Percentiles rank a stretch among this genome's conserved stretches.
Evolutionary conservation across 495 filamentous ascomycete genomes (phyloP).

Genomic region (Alectoria sarmentosa): DNA sequence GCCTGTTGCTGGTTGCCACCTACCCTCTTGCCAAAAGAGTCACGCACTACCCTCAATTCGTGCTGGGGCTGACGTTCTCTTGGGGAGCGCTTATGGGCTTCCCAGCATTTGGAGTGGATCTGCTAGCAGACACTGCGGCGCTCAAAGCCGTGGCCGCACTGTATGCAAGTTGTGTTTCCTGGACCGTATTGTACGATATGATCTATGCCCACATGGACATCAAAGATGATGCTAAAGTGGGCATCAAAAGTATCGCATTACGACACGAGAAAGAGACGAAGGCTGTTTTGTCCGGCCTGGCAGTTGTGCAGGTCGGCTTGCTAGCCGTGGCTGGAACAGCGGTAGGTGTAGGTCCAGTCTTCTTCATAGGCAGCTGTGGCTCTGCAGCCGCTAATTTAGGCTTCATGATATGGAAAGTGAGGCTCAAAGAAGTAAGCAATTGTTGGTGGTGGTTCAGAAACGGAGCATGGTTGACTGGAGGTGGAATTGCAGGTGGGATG

Average conservation of each 20-base stretch:
- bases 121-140: constrained; percentile 58
- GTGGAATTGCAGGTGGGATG: constrained; percentile 56
- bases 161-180: constrained; percentile 81
- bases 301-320: constrained; percentile 67
- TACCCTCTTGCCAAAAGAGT: constrained; percentile 93
- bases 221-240: constrained; percentile 83
- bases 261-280: constrained; percentile 87
- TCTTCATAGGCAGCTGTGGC: constrained; percentile 79
- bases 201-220: constrained; percentile 99
- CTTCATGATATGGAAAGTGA: constrained; percentile 84
- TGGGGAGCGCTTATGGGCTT: constrained; percentile 98
- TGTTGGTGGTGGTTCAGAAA: constrained; percentile 98
- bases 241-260: constrained; percentile 92
- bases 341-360: constrained; percentile 72
- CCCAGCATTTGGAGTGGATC: constrained; percentile 79
- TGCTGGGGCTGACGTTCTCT: constrained; percentile 87
- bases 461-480: constrained; percentile 62
- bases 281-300: constrained; percentile 68
- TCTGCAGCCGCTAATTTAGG: constrained; percentile 68
- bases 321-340: constrained; percentile 69
- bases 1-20: constrained; percentile 66
- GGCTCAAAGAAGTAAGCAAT: constrained; percentile 71
- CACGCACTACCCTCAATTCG: constrained; percentile 90
- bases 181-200: constrained; percentile 97
- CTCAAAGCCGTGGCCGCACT: constrained; percentile 62